Base-by-base conservation (phyloP, 164 flowering plant species). In the Santalum album region DNA sequence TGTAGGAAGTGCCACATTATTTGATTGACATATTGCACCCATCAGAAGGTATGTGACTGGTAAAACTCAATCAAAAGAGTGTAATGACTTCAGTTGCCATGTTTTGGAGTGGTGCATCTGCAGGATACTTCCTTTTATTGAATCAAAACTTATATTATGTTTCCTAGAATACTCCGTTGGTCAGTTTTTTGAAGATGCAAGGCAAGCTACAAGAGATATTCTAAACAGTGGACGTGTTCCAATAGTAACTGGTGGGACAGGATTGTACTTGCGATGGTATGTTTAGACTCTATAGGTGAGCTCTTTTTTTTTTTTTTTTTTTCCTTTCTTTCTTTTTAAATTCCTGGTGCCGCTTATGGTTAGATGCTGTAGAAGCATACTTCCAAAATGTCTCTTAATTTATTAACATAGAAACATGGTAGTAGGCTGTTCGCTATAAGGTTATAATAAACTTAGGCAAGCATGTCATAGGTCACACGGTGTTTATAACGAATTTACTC, bases 1-100 rank as follows among this genome's bases (percentile, higher is more conserved):
- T 64, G 64, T 76, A 91, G 96, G 98, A 86, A 73, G 95, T 91
- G 46, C 87, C 79, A 38, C 98, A 91, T 65, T 95, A 91, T 78
- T 69, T 91, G 65, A 23, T 91, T 70, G 98, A 91, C 64, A 79
- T 88, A 59, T 71, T 88, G 69, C 75, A 81, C 50, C 98, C 96
- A 24, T 78, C 81, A 45, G 80, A 88, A 79, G 98, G 98, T 91
- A 76, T 65, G 29, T 51, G 51, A 16, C 21, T 12, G 51, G 18
- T 21, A 18, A 54, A 58, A 0, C 26, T 29, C 34, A 29, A 29
- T 29, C n/a, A 29, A 29, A 29, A 29, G 9, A 29, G 9, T 29
- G 34, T 29, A 4, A 4, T 29, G 34, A 29, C 9, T 29, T 29
- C 34, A 29, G 34, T 29, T 29, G 34, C 6, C 6, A 29, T 29